Base-by-base conservation (phyloP, 371 early-diverging fungal species). In the Blakeslea trispora region DNA sequence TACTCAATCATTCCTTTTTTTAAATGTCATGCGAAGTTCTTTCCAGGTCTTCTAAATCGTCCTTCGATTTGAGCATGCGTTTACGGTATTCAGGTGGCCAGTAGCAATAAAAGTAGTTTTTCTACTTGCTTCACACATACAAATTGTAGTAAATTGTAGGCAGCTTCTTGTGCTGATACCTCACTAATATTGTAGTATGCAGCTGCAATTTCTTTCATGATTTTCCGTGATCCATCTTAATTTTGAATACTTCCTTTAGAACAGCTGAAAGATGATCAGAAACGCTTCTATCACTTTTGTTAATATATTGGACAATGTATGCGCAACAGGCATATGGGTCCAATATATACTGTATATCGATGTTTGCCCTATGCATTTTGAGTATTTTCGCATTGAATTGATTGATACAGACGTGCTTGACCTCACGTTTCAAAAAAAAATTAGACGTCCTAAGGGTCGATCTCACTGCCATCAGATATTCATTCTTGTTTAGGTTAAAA, bases 271-370 rank as follows among this genome's bases (percentile, higher is more conserved):
- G 10, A 17, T n/a, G 17, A 4, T 17, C 17, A n/a, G 40, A n/a
- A 3, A 10, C 10, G 4, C 40, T 17, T 3, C 17, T 3, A 40
- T 40, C 40, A 4, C 4, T n/a, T 17, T 40, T 40, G 17, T 40
- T 40, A 4, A 40, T 40, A 11, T 40, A 40, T n/a, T 40, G 5
- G 10, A 46, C 46, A 22, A 46, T 23, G n/a, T 46, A 46, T 8
- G 8, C 22, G 24, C 46, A 46, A 28, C 46, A 46, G 5, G 46
- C 46, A 28, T 46, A 46, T 22, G 46, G 24, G 10, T 46, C 46
- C 15, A 46, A 15, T 23, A 46, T 23, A 22, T 23, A 46, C 13
- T 46, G 46, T 9, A 46, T 22, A 28, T 46, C 46, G 8, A 46
- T 46, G 28, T 46, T 46, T 4, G 46, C 6, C 3, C n/a, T 4